Evolutionary conservation across 257 asterid genomes (phyloP), one percentile per base, ranked within the genome.

Genomic region (Fraxinus excelsior): DNA sequence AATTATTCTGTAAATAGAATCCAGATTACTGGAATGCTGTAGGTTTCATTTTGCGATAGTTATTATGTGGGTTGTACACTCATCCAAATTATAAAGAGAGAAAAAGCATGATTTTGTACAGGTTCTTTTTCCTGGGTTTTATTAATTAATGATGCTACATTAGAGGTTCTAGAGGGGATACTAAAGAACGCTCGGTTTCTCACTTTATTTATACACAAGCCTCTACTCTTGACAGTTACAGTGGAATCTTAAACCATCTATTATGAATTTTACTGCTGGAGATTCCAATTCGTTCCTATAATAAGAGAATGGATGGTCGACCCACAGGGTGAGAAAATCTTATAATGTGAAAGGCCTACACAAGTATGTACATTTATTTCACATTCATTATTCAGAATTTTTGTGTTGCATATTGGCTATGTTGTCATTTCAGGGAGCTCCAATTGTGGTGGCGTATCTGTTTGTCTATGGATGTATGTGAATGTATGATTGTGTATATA

Each of bases 1-100:
- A 42, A 29, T 14, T 46, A 13, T 73, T 76, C 16, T 82, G 84
- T 82, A 84, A 62, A 81, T 84, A 79, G 62, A 35, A 13, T 65
- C n/a, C 34, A 29, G 74, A 73, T 35, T 31, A 32, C 21, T 23
- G 53, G 74, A 68, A 35, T 18, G 10, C 35, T 23, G 53, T 62
- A 74, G 67, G 77, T 62, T 3, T 26, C 32, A 3, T 26, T 62
- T 25, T 23, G 16, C 7, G 34, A 10, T 62, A 62, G 68, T 7
- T 62, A 10, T 62, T 11, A 23, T 26, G 65, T 12, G 34, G 35
- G 6, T 62, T 62, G 68, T 62, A 25, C 31, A 11, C 7, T 4
- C 6, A 11, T 62, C n/a, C 26, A 62, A 62, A 23, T 62, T 34
- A 62, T 62, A 62, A 28, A 62, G 35, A 62, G 35, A 62, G 31